These are phyloP conservation scores for Grosmannia clavigera DNA, from an alignment of 2,329 filamentous ascomycete genomes.

Conservation along the genomic window DNA sequence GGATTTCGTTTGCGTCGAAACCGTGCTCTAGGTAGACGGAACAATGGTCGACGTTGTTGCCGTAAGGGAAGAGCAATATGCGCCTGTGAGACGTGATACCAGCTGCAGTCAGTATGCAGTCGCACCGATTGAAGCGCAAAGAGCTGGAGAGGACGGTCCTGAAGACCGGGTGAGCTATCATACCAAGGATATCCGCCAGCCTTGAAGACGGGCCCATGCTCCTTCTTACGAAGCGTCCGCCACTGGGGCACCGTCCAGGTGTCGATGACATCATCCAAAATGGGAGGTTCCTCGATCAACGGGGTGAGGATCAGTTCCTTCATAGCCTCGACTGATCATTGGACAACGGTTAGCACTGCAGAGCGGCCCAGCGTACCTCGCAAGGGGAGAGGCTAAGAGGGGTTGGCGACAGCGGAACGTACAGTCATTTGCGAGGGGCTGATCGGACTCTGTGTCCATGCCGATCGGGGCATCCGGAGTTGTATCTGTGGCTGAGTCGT, in stretches of 20 bases:
- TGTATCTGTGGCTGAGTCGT: constrained; percentile 41
- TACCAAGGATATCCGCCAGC: constrained; percentile 82
- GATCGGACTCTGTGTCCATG: constrained; percentile 32
- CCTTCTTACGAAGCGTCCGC: constrained; percentile 62
- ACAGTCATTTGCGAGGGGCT: constrained; percentile 42
- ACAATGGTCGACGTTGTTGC: constrained; percentile 85
- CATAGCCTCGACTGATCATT: constrained; percentile 62
- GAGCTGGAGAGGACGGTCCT: background rate
- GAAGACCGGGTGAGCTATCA: constrained; percentile 17
- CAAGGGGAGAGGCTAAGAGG: background rate
- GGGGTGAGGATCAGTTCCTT: constrained; percentile 65
- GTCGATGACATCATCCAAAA: constrained; percentile 59
- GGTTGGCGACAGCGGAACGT: constrained; percentile 17
- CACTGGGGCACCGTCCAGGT: constrained; percentile 87
- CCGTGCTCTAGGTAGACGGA: constrained; percentile 97
- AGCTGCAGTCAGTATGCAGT: background rate
- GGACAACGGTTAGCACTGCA: constrained; percentile 16
- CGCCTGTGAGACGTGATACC: constrained; percentile 43
- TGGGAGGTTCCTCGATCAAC: constrained; percentile 62
- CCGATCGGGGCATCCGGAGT: constrained; percentile 40
- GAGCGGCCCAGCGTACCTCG: constrained; percentile 9
- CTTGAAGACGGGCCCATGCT: constrained; percentile 79
- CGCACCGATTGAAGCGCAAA: background rate
- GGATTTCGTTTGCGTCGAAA: constrained; percentile 60
- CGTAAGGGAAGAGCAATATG: constrained; percentile 87